Evolutionary conservation across 129 eudicot genomes (phyloP), one percentile per base, ranked within the genome.

Genomic region (Apium graveolens): DNA sequence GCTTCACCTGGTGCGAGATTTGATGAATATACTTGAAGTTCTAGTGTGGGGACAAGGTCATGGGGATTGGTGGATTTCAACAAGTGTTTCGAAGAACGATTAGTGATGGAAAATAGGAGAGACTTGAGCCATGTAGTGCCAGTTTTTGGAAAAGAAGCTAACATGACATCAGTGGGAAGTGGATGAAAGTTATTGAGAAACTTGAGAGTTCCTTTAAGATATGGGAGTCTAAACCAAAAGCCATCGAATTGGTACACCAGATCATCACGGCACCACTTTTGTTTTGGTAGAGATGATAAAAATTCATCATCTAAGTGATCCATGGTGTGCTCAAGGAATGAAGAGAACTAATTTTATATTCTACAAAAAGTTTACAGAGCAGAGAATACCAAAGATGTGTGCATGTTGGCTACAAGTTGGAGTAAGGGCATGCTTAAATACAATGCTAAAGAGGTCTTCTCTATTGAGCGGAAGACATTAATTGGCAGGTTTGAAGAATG

Each of bases 41-140:
- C 90, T 3, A 86, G 79, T 14, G 77, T n/a, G 34, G 90, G 90
- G 73, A 86, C 77, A 7, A 86, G 87, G 1, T 83, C 85, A n/a
- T 86, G 89, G n/a, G 88, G 88, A 43, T 82, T 82, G 14, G 70
- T 39, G 5, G 65, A 18, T 18, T 32, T 74, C 34, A 82, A 60
- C 11, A 11, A 44, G 27, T 78, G 43, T 43, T 42, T 78, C 41
- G 73, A 75, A 10, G 74, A 75, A 70, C 85, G 75, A 20, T 79
- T 39, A 11, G 53, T 79, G 66, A 85, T 82, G 83, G 83, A 72
- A 32, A 32, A 81, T 70, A 85, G 76, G 46, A 85, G 88, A 72
- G 86, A 81, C 72, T 85, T 85, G 77, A 85, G 83, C 88, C 88
- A 85, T 26, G 88, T 85, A 21, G 86, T 75, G 78, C 86, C 88